phyloP scores from a whole-genome alignment of 2,329 filamentous ascomycete species.

The Claviceps citrina region DNA sequence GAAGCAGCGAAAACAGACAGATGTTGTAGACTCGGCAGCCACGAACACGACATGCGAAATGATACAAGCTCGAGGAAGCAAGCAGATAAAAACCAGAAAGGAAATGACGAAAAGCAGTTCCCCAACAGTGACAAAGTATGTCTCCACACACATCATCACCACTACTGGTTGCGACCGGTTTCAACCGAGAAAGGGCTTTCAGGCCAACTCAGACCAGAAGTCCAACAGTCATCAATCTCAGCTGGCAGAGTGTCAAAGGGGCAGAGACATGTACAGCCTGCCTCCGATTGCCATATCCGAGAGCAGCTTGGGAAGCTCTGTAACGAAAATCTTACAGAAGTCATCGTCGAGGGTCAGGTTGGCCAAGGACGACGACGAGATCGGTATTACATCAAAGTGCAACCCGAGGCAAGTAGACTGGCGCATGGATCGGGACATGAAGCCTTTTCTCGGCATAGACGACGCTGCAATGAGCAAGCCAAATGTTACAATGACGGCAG shows the following conservation, averaged over 20 bases:
- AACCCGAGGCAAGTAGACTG: constrained; percentile 8
- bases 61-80: background rate
- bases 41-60: background rate
- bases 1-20: background rate
- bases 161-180: constrained; percentile 38
- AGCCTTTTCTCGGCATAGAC: background rate
- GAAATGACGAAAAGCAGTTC: background rate
- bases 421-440: background rate
- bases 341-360: constrained; percentile 12
- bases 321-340: constrained; percentile 12
- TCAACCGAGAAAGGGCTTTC: constrained; percentile 5
- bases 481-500: background rate
- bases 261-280: constrained; percentile 12
- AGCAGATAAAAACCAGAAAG: background rate
- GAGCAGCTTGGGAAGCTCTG: constrained; percentile 10
- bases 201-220: background rate
- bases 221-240: background rate
- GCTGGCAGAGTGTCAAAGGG: constrained; percentile 3
- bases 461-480: background rate
- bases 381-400: constrained; percentile 17
- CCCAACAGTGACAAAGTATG: constrained; percentile 20
- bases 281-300: constrained; percentile 8
- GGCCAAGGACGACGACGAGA: constrained; percentile 10
- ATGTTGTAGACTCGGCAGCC: background rate
- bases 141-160: constrained; percentile 45